Base-by-base conservation (phyloP, 148 eudicot species). In the Spergularia bocconei region DNA sequence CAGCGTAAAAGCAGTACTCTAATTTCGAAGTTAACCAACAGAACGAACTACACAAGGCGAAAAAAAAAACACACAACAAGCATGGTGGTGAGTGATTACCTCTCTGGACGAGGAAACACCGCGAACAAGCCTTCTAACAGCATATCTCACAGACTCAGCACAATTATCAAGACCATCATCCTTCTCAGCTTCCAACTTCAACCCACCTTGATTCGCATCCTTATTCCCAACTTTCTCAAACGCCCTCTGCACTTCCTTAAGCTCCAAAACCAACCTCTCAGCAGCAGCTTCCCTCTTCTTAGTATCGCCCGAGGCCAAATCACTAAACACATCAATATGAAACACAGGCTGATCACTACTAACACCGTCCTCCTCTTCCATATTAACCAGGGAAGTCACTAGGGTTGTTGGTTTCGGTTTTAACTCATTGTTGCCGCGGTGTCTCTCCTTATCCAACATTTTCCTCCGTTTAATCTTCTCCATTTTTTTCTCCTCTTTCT, bases 21-120 rank as follows among this genome's bases (percentile, higher is more conserved):
- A 62, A 62, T 1, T 63, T 33, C 15, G 3, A 36, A 2, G 16
- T 2, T 29, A 29, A 29, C 2, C 36, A 29, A 29, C 14, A 63
- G 6, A 65, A 38, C 12, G 10, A 36, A 38, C 69, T 6, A 39
- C 51, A 65, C 21, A n/a, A n/a, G n/a, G n/a, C n/a, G n/a, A n/a
- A n/a, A n/a, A 57, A 8, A 11, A 1, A n/a, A 25, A n/a, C n/a
- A 29, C 5, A 39, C 48, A 19, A 58, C 12, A 59, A 44, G 13
- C 15, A 65, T n/a, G n/a, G n/a, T n/a, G n/a, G n/a, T 6, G 23
- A 7, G 56, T 47, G 29, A 54, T 54, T 64, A 93, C 98, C 98
- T 91, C 92, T 83, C 92, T 86, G 7, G 98, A 86, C 36, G 98
- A 92, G 47, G 93, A 89, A 75, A 92, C 96, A 47, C 98, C 98